Conservation (phyloP, 331 rosid species). For the Malus hybrid region DNA sequence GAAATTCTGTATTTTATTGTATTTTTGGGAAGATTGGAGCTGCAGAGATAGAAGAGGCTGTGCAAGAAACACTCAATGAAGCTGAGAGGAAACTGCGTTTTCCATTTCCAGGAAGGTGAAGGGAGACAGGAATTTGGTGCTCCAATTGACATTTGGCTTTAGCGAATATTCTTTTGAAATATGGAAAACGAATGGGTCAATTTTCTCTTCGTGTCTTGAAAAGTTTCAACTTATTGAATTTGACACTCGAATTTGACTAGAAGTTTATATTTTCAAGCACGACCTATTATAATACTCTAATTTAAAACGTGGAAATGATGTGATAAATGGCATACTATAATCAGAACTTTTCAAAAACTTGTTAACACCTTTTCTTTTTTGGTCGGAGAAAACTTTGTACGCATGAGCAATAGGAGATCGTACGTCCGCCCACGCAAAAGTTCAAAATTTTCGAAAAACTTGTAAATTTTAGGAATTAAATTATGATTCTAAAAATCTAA, state of each 20-base stretch:
- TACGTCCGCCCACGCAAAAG: too few species aligned
- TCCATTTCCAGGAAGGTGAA: constrained; percentile 19
- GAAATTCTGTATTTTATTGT: constrained; percentile 2
- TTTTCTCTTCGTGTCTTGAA: not conserved
- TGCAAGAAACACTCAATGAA: constrained; percentile 18
- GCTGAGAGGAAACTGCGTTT: constrained; percentile 26
- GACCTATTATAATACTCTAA: not conserved
- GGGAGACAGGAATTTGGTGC: not conserved
- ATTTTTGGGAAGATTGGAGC: constrained; percentile 22
- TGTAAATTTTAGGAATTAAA: too few species aligned
- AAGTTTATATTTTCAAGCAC: not conserved
- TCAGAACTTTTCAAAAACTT: too few species aligned
- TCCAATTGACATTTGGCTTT: not conserved
- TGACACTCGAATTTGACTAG: not conserved
- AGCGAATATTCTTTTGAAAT: too few species aligned
- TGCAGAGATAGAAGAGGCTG: constrained; percentile 24
- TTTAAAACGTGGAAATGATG: too few species aligned
- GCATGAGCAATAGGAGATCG: too few species aligned
- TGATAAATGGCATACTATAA: too few species aligned
- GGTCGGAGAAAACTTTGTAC: too few species aligned
- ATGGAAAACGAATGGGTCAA: not conserved
- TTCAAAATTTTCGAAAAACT: too few species aligned
- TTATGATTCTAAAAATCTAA: too few species aligned
- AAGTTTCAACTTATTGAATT: not conserved
- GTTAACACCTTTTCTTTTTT: too few species aligned